Conservation (phyloP, 495 filamentous ascomycete genomes). For the Penicillium taxi region DNA sequence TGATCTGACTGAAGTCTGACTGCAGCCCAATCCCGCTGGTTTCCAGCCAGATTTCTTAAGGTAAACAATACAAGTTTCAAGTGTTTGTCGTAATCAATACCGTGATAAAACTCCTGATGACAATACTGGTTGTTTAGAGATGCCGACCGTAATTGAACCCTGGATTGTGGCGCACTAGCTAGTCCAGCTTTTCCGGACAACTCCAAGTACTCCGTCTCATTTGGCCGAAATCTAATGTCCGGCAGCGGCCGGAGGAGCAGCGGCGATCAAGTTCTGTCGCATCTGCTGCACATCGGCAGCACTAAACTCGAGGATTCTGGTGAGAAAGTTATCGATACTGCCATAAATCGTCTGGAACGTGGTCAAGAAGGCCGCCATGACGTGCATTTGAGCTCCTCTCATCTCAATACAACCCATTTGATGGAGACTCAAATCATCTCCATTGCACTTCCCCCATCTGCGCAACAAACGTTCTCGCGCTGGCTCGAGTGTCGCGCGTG, state of each 20-base stretch:
- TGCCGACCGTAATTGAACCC: slow-evolving; percentile 8
- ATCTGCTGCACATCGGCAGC: slow-evolving; percentile 9
- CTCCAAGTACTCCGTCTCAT: not conserved
- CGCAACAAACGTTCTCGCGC: slow-evolving; percentile 18
- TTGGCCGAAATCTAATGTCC: not conserved
- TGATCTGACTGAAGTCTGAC: no score
- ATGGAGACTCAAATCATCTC: slow-evolving; percentile 16
- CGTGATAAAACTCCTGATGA: not conserved
- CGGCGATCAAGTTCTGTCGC: slow-evolving; percentile 11
- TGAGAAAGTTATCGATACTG: slow-evolving; percentile 18
- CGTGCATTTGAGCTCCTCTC: slow-evolving; percentile 18
- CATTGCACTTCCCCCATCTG: no score
- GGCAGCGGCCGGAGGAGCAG: not conserved
- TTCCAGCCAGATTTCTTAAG: no score
- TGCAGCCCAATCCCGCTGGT: no score
- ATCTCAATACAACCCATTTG: slow-evolving; percentile 21
- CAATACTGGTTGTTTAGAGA: no score
- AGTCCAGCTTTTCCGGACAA: no score
- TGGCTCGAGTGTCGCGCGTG: slow-evolving; percentile 22
- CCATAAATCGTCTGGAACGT: slow-evolving; percentile 19
- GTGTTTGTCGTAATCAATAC: not conserved
- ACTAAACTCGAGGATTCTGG: slow-evolving; percentile 15
- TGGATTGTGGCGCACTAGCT: slow-evolving; percentile 7
- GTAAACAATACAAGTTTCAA: no score
- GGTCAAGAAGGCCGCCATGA: slow-evolving; percentile 26